Evolutionary conservation across 495 filamentous ascomycete genomes (phyloP), one percentile per base, ranked within the genome.

Genomic region (Polyplosphaeria fusca): DNA sequence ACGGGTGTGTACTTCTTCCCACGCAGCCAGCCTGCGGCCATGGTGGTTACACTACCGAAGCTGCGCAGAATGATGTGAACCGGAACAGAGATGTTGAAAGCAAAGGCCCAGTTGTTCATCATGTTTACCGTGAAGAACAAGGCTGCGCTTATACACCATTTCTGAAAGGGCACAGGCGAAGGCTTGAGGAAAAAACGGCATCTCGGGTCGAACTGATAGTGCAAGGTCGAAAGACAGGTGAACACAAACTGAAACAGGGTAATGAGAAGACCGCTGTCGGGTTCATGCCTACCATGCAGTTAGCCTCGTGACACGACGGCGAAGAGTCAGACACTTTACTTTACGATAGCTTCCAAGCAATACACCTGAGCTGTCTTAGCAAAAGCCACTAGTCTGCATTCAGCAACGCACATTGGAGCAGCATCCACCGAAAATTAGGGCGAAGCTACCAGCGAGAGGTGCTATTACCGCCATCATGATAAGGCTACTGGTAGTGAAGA

Each of bases 91-190:
- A 99, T 97, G 55, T 89, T 85, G 73, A 95, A 97, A 54, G 88
- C 91, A 68, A 99, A 97, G 4, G 93, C 93, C 77, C 91, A 92
- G 65, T 99, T 99, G 73, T 99, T 99, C 53, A 97, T 74, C 41
- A 96, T 78, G 62, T 95, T 96, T 66, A 96, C 91, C 49, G 79
- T 78, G 64, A 94, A 90, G 73, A 96, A 97, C 51, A 96, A 81
- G 2, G 84, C 71, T n/a, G 95, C 95, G 63, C 94, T 93, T 52
- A 89, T 73, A 43, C 88, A 63, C 91, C 92, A 96, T 61, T 88
- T 86, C 45, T 78, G 77, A 37, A 97, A 75, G 0, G 93, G 94
- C 20, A 96, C 88, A n/a, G 77, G 79, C 56, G 88, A 90, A 16
- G 78, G 79, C 61, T 81, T 86, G 35, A 95, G 73, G 67, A 87